Conservation (phyloP, 2,329 filamentous ascomycete species). For the Epicoccum sorghinum region DNA sequence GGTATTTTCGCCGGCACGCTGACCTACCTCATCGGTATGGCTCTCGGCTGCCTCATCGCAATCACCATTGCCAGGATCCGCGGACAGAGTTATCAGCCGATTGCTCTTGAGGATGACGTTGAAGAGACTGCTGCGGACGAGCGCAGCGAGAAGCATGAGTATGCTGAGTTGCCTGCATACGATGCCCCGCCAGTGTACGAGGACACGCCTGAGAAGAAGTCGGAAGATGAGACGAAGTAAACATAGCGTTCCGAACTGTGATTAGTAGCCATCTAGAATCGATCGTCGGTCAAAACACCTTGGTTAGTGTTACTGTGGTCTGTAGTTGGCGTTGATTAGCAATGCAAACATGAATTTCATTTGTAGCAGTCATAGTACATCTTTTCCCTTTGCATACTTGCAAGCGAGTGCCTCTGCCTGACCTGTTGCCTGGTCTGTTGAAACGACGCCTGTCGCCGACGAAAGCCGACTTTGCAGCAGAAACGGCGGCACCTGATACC, state of each 20-base stretch:
- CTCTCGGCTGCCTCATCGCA: constrained; percentile 66
- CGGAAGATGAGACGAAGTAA: constrained; percentile 33
- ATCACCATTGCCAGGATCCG: constrained; percentile 64
- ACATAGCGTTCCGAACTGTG: not conserved
- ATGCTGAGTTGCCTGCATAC: constrained; percentile 43
- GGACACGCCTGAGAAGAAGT: constrained; percentile 42
- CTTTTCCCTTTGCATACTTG: too few relatives aligned
- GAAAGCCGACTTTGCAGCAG: too few relatives aligned
- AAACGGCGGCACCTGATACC: too few relatives aligned
- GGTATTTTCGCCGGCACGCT: constrained; percentile 72
- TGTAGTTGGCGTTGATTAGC: constrained; percentile 4
- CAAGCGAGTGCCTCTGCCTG: too few relatives aligned
- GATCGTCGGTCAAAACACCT: too few relatives aligned
- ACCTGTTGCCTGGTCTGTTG: too few relatives aligned
- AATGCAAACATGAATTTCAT: constrained; percentile 14
- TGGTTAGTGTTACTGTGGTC: not conserved
- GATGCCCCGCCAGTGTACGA: constrained; percentile 50
- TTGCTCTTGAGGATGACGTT: constrained; percentile 39
- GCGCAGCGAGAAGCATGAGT: constrained; percentile 40
- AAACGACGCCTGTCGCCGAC: too few relatives aligned
- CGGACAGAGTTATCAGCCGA: constrained; percentile 47
- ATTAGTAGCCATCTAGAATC: not conserved
- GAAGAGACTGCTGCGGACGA: constrained; percentile 21
- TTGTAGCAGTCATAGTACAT: not conserved
- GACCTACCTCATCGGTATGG: constrained; percentile 71